phyloP scores from a whole-genome alignment of 768 basidiomycete genomes.

The Pholiota molesta region DNA sequence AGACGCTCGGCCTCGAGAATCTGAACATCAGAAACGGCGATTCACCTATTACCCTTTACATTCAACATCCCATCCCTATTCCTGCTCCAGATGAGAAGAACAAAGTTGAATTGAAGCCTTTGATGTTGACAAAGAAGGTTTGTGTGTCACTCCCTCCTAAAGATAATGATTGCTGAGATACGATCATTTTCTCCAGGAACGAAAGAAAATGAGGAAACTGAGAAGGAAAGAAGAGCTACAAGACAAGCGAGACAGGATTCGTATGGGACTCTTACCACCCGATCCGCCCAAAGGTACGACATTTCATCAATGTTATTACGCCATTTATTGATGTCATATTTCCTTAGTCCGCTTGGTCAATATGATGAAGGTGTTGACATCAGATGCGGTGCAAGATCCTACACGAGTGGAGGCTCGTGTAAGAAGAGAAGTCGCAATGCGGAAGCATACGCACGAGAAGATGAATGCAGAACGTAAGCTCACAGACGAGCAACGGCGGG shows the following conservation, averaged over 20 bases:
- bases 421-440: conserved; percentile 87
- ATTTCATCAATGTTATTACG: neutral
- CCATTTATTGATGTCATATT: neutral
- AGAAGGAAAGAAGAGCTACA: conserved; percentile 85
- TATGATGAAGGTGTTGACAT: conserved; percentile 96
- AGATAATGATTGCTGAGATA: neutral
- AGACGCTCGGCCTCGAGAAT: conserved; percentile 48
- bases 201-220: conserved; percentile 97
- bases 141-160: neutral
- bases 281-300: conserved; percentile 87
- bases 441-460: conserved; percentile 89
- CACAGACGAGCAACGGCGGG: conserved; percentile 85
- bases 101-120: conserved; percentile 73
- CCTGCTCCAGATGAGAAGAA: conserved; percentile 89
- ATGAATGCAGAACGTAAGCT: conserved; percentile 93
- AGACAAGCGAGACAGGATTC: conserved; percentile 92
- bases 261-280: conserved; percentile 95
- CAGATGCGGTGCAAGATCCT: conserved; percentile 96
- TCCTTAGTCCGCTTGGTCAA: conserved; percentile 81
- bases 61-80: conserved; percentile 97
- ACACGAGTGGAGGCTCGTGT: conserved; percentile 97
- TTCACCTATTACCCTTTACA: conserved; percentile 85
- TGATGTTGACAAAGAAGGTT: conserved; percentile 93
- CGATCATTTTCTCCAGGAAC: conserved; percentile 54
- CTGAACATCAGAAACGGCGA: conserved; percentile 67